These are phyloP conservation scores for Rosa multiflora DNA, from an alignment of 306 rosid genomes.

Conservation along the genomic window DNA sequence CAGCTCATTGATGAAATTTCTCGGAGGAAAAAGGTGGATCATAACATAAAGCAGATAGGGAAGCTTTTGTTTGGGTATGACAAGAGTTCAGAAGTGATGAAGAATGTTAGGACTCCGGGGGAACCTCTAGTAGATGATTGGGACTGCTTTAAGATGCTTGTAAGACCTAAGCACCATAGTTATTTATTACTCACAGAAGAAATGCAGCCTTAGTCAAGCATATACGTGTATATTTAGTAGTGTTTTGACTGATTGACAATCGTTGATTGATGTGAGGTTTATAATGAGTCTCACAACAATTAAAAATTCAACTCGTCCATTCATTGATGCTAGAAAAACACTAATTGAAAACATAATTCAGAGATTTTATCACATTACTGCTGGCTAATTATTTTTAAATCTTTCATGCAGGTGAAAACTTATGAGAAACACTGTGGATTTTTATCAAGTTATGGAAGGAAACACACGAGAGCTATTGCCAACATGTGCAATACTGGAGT, in stretches of 20 bases:
- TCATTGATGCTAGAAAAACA: neutral
- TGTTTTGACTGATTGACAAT: neutral
- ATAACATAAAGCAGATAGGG: slow-evolving; percentile 30
- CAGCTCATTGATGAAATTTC: slow-evolving; percentile 35
- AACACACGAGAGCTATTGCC: slow-evolving; percentile 41
- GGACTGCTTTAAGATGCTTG: slow-evolving; percentile 55
- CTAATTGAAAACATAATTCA: too few species aligned
- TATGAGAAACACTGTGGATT: slow-evolving; percentile 39
- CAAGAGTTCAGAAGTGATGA: slow-evolving; percentile 25
- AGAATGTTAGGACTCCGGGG: slow-evolving; percentile 41
- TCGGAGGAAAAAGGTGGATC: slow-evolving; percentile 36
- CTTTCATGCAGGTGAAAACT: slow-evolving; percentile 12
- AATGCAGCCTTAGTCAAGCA: neutral
- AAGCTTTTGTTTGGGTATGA: slow-evolving; percentile 43
- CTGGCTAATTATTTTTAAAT: neutral
- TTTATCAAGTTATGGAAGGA: slow-evolving; percentile 41
- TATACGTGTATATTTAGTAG: neutral
- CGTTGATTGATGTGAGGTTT: neutral
- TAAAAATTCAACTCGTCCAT: neutral
- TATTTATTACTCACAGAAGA: neutral
- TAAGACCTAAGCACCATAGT: slow-evolving; percentile 20
- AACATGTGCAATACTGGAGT: slow-evolving; percentile 48
- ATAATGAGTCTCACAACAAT: neutral
- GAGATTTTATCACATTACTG: neutral
- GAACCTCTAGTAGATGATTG: slow-evolving; percentile 63